Evolutionary conservation across 345 rosid genomes (phyloP).

Genomic region (Noccaea caerulescens): DNA sequence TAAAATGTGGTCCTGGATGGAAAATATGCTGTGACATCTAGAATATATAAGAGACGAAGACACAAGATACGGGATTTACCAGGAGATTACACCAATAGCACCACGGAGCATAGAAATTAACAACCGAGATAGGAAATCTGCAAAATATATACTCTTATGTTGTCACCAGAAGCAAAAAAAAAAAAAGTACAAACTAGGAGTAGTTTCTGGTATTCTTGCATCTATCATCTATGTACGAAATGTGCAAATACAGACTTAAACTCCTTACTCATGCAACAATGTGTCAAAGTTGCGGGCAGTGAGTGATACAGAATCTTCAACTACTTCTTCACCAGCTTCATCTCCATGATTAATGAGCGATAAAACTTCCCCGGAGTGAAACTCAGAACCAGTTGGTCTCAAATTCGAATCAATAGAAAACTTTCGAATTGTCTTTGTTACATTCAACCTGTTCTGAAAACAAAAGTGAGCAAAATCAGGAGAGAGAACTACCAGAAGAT

Average conservation of each 20-base stretch:
- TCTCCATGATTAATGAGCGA: constrained; percentile 83
- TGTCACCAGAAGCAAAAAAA: constrained; percentile 33
- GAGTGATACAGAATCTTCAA: constrained; percentile 67
- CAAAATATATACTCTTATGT: constrained; percentile 35
- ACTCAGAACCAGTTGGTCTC: constrained; percentile 85
- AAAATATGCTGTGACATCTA: constrained; percentile 20
- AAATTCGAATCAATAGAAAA: constrained; percentile 83
- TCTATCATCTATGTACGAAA: constrained; percentile 23
- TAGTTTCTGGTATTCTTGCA: constrained; percentile 12
- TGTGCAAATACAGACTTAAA: constrained; percentile 24
- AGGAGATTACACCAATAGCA: constrained; percentile 95
- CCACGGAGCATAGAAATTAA: constrained; percentile 98
- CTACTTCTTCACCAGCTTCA: constrained; percentile 62
- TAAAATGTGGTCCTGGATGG: constrained; percentile 18
- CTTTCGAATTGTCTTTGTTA: constrained; percentile 91
- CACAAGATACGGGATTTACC: constrained; percentile 54
- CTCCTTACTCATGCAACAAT: constrained; percentile 73
- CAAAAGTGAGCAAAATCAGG: constrained; percentile 42
- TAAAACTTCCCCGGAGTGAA: constrained; percentile 64
- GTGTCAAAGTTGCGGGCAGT: constrained; percentile 69
- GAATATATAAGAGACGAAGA: constrained; percentile 12
- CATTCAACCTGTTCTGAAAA: constrained; percentile 96
- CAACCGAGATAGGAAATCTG: constrained; percentile 87
- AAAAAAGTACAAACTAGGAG: constrained; percentile 14
- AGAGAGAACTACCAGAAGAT: not conserved